A percentile compares a stretch with the other conserved stretches of the same genome.
phyloP scores from a whole-genome alignment of 495 filamentous ascomycete genomes.

The Halenospora varia region DNA sequence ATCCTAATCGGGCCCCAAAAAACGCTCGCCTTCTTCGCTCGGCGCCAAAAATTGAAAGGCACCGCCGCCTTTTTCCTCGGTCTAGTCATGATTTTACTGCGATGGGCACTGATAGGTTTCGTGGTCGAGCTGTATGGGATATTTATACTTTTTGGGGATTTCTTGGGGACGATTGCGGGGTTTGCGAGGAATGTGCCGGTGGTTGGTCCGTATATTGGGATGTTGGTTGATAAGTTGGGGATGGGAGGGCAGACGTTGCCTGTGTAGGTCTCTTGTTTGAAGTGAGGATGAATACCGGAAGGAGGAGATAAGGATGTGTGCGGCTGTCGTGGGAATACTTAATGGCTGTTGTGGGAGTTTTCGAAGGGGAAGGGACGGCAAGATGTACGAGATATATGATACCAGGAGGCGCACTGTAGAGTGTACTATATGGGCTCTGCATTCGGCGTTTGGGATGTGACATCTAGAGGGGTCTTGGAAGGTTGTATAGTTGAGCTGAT shows the following conservation, averaged over 20 bases:
- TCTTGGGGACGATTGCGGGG: conserved; percentile 84
- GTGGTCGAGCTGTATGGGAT: conserved; percentile 89
- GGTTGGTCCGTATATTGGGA: conserved; percentile 76
- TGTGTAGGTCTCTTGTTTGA: conserved; percentile 40
- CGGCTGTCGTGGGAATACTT: neutral
- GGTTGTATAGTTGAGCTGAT: conserved; percentile 25
- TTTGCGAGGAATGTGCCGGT: conserved; percentile 84
- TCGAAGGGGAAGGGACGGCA: no score
- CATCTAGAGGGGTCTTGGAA: neutral
- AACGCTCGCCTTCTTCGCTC: conserved; percentile 88
- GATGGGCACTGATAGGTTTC: conserved; percentile 89
- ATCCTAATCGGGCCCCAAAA: conserved; percentile 93
- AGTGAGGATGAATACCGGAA: neutral
- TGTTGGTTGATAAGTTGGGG: conserved; percentile 60
- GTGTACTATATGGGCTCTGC: conserved; percentile 19
- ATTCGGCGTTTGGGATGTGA: conserved; percentile 23
- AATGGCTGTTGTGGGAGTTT: no score
- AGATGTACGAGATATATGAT: no score
- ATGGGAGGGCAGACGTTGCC: conserved; percentile 74
- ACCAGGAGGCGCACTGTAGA: no score
- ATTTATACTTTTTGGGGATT: conserved; percentile 90
- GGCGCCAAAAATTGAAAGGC: conserved; percentile 86
- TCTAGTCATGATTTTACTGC: conserved; percentile 76
- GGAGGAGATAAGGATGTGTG: neutral
- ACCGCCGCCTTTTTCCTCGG: conserved; percentile 86